Conservation (phyloP, 306 rosid species). For the Fragaria vesca region DNA sequence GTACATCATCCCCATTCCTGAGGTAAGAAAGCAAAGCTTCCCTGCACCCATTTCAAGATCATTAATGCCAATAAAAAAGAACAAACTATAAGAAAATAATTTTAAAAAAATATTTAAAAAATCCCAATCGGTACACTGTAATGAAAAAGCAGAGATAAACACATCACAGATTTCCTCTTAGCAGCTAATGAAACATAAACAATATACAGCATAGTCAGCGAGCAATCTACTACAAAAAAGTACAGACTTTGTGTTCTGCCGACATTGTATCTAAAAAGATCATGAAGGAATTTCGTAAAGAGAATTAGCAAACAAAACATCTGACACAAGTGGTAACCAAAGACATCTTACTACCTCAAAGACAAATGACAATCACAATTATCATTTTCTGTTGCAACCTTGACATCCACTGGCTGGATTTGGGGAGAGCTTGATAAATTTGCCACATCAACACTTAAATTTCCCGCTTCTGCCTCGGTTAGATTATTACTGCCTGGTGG, state of each 20-base stretch:
- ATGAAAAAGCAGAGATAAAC: neutral
- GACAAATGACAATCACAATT: slow-evolving; percentile 45
- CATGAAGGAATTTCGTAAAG: slow-evolving; percentile 7
- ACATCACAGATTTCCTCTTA: neutral
- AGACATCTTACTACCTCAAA: slow-evolving; percentile 53
- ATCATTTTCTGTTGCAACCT: slow-evolving; percentile 29
- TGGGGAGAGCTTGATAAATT: slow-evolving; percentile 45
- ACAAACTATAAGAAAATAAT: neutral
- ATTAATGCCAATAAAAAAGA: neutral
- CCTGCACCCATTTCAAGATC: slow-evolving; percentile 45
- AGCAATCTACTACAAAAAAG: neutral
- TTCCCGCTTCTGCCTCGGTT: slow-evolving; percentile 28
- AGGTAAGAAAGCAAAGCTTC: slow-evolving; percentile 72
- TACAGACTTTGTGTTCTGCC: neutral
- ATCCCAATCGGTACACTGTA: neutral
- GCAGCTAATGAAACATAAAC: neutral
- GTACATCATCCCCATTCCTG: slow-evolving; percentile 62
- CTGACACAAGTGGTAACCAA: neutral
- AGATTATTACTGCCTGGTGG: slow-evolving; percentile 33
- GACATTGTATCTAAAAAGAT: neutral
- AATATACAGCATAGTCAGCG: neutral
- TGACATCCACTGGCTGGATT: slow-evolving; percentile 33
- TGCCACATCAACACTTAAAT: slow-evolving; percentile 32
- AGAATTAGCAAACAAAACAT: neutral
- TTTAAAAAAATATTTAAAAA: too few relatives aligned